Conservation (phyloP, 140 eudicot genomes). For the Artemisia princeps region DNA sequence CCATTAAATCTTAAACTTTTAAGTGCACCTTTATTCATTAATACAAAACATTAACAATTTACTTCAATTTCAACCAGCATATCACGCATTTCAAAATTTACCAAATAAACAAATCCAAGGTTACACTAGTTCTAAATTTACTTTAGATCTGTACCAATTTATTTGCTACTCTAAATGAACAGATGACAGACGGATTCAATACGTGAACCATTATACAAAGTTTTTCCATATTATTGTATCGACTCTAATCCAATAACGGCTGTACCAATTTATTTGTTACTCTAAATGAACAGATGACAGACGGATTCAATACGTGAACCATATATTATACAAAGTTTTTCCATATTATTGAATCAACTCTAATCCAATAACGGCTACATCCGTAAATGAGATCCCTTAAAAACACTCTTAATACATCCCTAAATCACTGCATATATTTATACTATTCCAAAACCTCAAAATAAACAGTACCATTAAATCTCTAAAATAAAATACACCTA, state of each 20-base stretch:
- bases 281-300: not conserved
- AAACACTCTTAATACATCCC: not conserved
- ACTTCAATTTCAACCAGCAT: too few relatives aligned
- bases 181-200: not conserved
- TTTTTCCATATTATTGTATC: not conserved
- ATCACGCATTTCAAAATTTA: too few relatives aligned
- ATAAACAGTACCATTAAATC: not conserved
- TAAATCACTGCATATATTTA: not conserved
- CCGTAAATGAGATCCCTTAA: too few relatives aligned
- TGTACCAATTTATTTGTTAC: not conserved
- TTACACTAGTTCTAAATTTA: not conserved
- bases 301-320: not conserved
- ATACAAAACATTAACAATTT: too few relatives aligned
- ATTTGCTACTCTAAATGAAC: not conserved
- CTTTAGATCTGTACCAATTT: not conserved
- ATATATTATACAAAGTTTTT: not conserved
- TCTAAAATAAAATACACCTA: not conserved
- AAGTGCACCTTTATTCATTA: too few relatives aligned
- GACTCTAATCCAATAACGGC: not conserved
- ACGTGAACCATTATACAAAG: not conserved
- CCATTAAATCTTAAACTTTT: too few relatives aligned
- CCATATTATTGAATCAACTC: not conserved
- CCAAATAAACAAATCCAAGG: too few relatives aligned
- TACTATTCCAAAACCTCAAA: not conserved
- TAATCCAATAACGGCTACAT: not conserved